Conservation (phyloP, 2,329 filamentous ascomycete species). For the Colletotrichum chrysophilum region DNA sequence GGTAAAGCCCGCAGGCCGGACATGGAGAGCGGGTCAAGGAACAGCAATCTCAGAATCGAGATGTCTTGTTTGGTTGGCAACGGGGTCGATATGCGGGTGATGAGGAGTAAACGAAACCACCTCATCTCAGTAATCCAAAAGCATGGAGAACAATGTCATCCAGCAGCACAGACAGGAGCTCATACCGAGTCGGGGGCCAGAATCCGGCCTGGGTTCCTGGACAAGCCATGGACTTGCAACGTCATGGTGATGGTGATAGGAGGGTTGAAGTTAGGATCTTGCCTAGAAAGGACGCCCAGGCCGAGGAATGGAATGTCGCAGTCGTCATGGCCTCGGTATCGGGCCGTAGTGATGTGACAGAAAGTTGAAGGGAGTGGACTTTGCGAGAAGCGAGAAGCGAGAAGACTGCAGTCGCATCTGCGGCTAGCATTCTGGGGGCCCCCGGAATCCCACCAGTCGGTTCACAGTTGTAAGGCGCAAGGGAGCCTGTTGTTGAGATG, state of each 20-base stretch:
- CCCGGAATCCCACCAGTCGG: constrained; percentile 18
- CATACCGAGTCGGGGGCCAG: not conserved
- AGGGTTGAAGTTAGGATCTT: not conserved
- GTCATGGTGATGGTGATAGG: not conserved
- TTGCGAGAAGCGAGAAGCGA: not conserved
- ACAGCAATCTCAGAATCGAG: not conserved
- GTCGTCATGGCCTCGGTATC: not conserved
- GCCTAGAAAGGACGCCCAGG: not conserved
- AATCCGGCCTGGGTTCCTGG: not conserved
- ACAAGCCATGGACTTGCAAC: not conserved
- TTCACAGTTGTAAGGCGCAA: not conserved
- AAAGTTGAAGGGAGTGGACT: not conserved
- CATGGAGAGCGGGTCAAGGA: not conserved
- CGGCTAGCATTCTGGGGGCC: constrained; percentile 11
- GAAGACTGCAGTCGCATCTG: not conserved
- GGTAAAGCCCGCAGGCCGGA: not conserved
- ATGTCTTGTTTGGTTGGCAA: not conserved
- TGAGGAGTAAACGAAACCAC: not conserved
- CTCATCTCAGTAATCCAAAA: not conserved
- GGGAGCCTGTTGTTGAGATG: not conserved
- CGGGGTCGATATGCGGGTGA: not conserved
- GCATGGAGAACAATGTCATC: not conserved
- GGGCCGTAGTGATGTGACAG: not conserved
- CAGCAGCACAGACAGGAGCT: not conserved
- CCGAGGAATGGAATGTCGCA: not conserved